Percentiles rank a stretch among this genome's conserved stretches.
Conservation (phyloP, 164 flowering plant species). For the Brasenia schreberi region DNA sequence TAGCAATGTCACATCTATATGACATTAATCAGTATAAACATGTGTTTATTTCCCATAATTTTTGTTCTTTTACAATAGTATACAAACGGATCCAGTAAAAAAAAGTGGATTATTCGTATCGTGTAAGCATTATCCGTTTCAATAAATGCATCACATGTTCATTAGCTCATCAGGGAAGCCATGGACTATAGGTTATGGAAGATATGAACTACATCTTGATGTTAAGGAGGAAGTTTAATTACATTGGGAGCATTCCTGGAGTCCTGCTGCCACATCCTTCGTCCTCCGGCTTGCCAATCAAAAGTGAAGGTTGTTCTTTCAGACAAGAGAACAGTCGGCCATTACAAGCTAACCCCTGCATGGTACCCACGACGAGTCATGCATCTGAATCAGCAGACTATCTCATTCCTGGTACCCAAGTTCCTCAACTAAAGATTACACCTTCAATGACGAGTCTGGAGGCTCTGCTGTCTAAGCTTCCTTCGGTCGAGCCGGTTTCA, state of each 20-base stretch:
- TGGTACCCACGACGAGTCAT: not conserved
- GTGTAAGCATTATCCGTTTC: not conserved
- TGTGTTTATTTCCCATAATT: not conserved
- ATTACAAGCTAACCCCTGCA: conserved; percentile 6
- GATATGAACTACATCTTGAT: conserved; percentile 69
- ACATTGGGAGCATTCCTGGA: conserved; percentile 93
- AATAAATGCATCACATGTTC: too few species aligned
- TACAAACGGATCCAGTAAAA: not conserved
- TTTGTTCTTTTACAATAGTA: not conserved
- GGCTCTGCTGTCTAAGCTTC: conserved; percentile 93
- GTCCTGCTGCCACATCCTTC: conserved; percentile 94
- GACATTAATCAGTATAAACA: not conserved
- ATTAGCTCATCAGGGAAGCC: not conserved
- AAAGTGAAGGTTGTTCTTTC: conserved; percentile 15
- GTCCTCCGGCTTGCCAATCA: conserved; percentile 51
- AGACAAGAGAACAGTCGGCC: conserved; percentile 34
- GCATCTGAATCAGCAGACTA: not conserved
- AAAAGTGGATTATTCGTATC: not conserved
- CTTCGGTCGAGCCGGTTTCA: conserved; percentile 60
- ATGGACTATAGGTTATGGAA: conserved; percentile 52
- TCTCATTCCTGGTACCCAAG: conserved; percentile 7
- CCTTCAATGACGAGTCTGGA: conserved; percentile 98
- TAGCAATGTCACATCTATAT: too few species aligned
- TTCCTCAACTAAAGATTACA: conserved; percentile 36
- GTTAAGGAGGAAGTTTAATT: conserved; percentile 66